These are phyloP conservation scores for Euptelea pleiosperma DNA, from an alignment of 164 flowering plant genomes.

Conservation along the genomic window DNA sequence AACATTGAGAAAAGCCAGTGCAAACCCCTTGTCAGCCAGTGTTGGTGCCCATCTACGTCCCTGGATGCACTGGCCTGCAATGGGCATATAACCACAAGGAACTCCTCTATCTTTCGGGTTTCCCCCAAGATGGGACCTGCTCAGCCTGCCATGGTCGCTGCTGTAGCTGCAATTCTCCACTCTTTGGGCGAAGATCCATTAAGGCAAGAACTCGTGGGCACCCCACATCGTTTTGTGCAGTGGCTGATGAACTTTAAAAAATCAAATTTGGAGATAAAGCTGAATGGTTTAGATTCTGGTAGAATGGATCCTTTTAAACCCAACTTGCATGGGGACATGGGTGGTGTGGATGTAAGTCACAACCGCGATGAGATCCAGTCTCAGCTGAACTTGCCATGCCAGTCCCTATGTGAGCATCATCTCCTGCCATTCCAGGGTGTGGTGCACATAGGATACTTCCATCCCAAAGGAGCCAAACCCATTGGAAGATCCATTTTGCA, in stretches of 20 bases:
- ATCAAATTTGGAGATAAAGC: conserved; percentile 50
- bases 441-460: conserved; percentile 76
- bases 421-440: conserved; percentile 92
- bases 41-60: conserved; percentile 71
- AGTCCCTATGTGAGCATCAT: conserved; percentile 98
- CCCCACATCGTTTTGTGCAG: conserved; percentile 69
- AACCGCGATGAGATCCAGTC: conserved; percentile 30
- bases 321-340: conserved; percentile 6
- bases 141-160: conserved; percentile 48
- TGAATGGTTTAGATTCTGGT: conserved; percentile 37
- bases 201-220: conserved; percentile 69
- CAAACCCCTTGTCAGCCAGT: conserved; percentile 15
- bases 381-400: conserved; percentile 68
- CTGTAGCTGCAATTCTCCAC: conserved; percentile 58
- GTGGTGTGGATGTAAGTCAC: conserved; percentile 19
- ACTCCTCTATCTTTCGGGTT: conserved; percentile 18
- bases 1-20: conserved; percentile 23
- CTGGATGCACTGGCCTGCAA: conserved; percentile 20
- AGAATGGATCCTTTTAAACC: conserved; percentile 16
- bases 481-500: conserved; percentile 50
- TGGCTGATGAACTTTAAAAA: conserved; percentile 84
- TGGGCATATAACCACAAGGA: conserved; percentile 20
- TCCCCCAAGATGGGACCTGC: conserved; percentile 26
- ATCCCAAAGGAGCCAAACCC: conserved; percentile 28
- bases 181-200: conserved; percentile 82